phyloP scores from a whole-genome alignment of 129 eudicot genomes.

The Helianthus tuberosus region DNA sequence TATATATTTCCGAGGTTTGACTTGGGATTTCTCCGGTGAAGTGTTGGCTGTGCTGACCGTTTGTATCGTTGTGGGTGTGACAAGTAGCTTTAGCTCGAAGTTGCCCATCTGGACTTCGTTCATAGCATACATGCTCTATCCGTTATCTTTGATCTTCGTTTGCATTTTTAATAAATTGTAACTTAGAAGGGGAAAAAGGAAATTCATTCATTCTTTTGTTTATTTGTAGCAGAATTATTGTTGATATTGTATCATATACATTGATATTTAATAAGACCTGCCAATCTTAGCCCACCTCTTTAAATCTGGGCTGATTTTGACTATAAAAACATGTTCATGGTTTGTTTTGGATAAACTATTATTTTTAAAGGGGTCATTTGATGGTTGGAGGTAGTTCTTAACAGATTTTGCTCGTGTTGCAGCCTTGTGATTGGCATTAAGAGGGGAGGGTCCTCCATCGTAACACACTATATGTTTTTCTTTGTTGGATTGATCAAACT shows the following conservation, averaged over 20 bases:
- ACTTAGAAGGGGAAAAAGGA: background rate
- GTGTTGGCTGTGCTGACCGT: constrained; percentile 59
- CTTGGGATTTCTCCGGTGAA: constrained; percentile 75
- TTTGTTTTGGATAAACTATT: too few species aligned
- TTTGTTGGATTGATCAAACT: too few species aligned
- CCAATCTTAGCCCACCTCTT: too few species aligned
- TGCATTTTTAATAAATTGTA: constrained; percentile 38
- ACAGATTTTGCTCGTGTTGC: too few species aligned
- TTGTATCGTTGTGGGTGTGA: constrained; percentile 46
- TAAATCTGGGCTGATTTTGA: too few species aligned
- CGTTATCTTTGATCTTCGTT: constrained; percentile 70
- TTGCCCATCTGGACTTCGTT: constrained; percentile 69
- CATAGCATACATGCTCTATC: constrained; percentile 68
- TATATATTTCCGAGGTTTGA: constrained; percentile 54
- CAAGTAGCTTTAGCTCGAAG: constrained; percentile 52
- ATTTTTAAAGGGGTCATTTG: too few species aligned
- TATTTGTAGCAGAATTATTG: background rate
- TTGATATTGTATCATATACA: background rate
- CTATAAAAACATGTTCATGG: too few species aligned
- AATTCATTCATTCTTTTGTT: constrained; percentile 21
- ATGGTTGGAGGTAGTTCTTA: too few species aligned
- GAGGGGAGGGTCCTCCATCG: too few species aligned
- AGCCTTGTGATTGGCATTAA: too few species aligned
- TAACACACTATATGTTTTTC: too few species aligned
- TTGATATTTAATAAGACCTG: background rate